Conservation (phyloP, 192 early-diverging fungal species). For the Gaertneriomyces sp. region DNA sequence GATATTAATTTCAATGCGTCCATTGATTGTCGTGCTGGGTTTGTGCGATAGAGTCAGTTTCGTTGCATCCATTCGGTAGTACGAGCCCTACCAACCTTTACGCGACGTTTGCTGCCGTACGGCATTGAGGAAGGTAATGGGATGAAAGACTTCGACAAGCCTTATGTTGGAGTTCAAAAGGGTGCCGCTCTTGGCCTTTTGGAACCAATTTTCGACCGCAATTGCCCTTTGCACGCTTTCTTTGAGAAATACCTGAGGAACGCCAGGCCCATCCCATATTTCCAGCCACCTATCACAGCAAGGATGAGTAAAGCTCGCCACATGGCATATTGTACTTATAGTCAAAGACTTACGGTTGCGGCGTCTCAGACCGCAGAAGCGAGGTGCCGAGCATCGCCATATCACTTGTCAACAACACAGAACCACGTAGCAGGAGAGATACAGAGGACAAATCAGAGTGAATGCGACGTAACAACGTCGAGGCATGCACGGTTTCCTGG, state of each 20-base stretch:
- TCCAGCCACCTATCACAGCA: conserved; percentile 30
- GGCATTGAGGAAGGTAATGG: conserved; percentile 53
- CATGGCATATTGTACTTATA: no score
- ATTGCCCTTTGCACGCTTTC: conserved; percentile 32
- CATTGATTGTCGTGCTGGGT: conserved; percentile 44
- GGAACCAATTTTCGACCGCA: conserved; percentile 27
- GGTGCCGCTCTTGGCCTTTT: conserved; percentile 14
- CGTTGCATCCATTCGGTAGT: background rate
- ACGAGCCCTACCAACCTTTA: conserved; percentile 32
- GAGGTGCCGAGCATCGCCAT: conserved; percentile 26
- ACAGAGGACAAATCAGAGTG: conserved; percentile 38
- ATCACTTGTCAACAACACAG: conserved; percentile 43
- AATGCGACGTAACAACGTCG: conserved; percentile 40
- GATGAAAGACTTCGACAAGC: conserved; percentile 42
- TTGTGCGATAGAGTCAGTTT: background rate
- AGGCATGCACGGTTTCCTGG: conserved; percentile 39
- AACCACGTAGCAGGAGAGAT: conserved; percentile 43
- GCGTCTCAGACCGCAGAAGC: conserved; percentile 42
- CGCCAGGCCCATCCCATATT: conserved; percentile 49
- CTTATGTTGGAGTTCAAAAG: conserved; percentile 35
- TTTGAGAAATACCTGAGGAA: conserved; percentile 35
- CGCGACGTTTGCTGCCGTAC: conserved; percentile 49
- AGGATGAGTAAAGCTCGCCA: background rate
- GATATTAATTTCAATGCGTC: conserved; percentile 42
- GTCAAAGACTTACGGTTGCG: conserved; percentile 20